Base-by-base conservation (phyloP, 164 flowering plant genomes). In the Macadamia tetraphylla region DNA sequence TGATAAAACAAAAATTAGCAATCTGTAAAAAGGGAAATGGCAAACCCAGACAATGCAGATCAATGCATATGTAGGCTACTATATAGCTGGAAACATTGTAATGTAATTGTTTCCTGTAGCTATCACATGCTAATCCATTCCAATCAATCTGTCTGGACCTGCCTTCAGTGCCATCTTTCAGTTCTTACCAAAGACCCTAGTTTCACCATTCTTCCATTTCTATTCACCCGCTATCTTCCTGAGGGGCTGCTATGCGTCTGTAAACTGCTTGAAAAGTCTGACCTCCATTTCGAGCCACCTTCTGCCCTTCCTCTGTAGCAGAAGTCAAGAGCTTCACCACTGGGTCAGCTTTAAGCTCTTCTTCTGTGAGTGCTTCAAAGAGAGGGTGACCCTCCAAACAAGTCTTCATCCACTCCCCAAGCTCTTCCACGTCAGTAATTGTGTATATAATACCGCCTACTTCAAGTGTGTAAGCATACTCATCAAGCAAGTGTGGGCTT, bases 261-360 rank as follows among this genome's bases (percentile, higher is more conserved):
- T 61, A 91, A 15, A 91, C 80, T 1, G 97, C 91, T 65, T 53
- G 81, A 70, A 77, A 94, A 9, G 98, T 94, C 77, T 83, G 90
- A 18, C 98, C 98, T 1, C 77, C 97, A 77, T 89, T 91, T 72
- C 96, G 78, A 15, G 88, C 88, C 69, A 94, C 98, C 81, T 91
- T 91, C 69, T 91, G 94, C 12, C 98, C 98, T 81, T 94, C 97
- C 76, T 91, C 98, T 11, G 96, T 91, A 6, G 96, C 97, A 64
- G 82, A 65, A 61, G 75, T 79, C 78, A 94, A 73, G 9, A 94
- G 87, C 77, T 78, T 75, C 17, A 84, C 90, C 15, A 85, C 91
- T 1, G 90, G 94, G 74, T 94, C 97, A 1, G 75, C 77, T 51
- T 81, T 76, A 59, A 87, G 85, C 72, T 94, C 93, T 64, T 82